Base-by-base conservation (phyloP, 805 yeast species). In the Isabelozyma heimii region DNA sequence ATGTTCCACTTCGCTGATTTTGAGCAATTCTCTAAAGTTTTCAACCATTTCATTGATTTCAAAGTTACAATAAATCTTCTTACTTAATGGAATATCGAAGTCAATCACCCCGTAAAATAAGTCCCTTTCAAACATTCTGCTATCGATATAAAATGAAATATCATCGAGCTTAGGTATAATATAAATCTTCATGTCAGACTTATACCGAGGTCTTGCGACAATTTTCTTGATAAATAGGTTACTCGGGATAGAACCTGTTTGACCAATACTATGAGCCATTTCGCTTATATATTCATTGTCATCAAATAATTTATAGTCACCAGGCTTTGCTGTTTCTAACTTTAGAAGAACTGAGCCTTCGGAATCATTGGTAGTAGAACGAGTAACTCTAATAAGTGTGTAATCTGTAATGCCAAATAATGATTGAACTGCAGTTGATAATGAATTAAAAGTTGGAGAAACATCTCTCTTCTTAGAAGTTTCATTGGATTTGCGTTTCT, bases 161-260 rank as follows among this genome's bases (percentile, higher is more conserved):
- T 69, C 58, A 6, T 59, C 49, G 13, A 60, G 56, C 24, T 72
- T 63, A 3, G 85, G 84, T 5, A 82, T 63, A 15, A 83, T 54
- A 61, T 77, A 82, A n/a, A 82, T 76, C 58, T 81, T 79, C 87
- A 83, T 83, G 53, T 79, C 80, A 5, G 81, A 70, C 58, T 83
- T 83, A 61, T 83, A 83, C 33, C 87, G 62, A 10, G 87, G 87
- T 54, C 85, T 67, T 12, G 86, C 86, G 33, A 82, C 76, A 20
- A 77, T 69, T 50, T 80, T 80, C 61, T 83, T 83, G 44, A 83
- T 63, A 56, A 79, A 82, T 4, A 76, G 63, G 38, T 81, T 73
- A 26, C 74, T 66, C 1, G 82, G 79, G 30, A 69, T 63, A 43
- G 77, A 80, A 24, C 75, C 75, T 1, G 57, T 52, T 28, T 61